phyloP scores from a whole-genome alignment of 352 stramenopile species.

The Sclerospora graminicola region DNA sequence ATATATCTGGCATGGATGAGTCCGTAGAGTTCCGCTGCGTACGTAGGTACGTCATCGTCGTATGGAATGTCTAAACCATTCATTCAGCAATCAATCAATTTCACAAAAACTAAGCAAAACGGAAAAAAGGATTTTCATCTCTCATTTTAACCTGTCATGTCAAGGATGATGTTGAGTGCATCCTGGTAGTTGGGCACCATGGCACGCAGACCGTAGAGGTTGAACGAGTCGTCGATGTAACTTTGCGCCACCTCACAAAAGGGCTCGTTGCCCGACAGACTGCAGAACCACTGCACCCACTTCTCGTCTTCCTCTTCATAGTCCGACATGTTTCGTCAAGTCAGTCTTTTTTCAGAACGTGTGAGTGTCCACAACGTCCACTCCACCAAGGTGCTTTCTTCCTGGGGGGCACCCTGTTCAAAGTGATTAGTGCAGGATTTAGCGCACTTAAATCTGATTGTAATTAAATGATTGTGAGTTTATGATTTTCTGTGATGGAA shows the following conservation, averaged over 20 bases:
- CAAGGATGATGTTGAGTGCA: conserved; percentile 88
- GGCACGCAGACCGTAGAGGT: conserved; percentile 86
- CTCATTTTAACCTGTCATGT: conserved; percentile 56
- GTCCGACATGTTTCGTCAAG: conserved; percentile 55
- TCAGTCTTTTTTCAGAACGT: not conserved
- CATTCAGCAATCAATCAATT: conserved; percentile 1
- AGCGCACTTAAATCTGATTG: conserved; percentile 18
- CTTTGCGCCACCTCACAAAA: conserved; percentile 88
- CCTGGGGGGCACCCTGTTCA: conserved; percentile 15
- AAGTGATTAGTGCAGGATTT: conserved; percentile 18
- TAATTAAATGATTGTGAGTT: not conserved
- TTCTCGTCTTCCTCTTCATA: conserved; percentile 89
- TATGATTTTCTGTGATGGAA: too few relatives aligned
- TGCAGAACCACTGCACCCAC: conserved; percentile 91
- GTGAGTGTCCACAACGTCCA: conserved; percentile 6
- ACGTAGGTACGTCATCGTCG: conserved; percentile 79
- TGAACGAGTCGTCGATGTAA: conserved; percentile 93
- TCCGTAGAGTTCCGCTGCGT: conserved; percentile 84
- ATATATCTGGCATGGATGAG: conserved; percentile 87
- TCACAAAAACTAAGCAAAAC: not conserved
- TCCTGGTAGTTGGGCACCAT: conserved; percentile 87
- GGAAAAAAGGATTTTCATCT: not conserved
- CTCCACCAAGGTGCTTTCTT: conserved; percentile 24
- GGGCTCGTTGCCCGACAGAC: conserved; percentile 86
- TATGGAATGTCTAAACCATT: conserved; percentile 72